Conservation (phyloP, 2,329 filamentous ascomycete species). For the Scedosporium minutisporum region DNA sequence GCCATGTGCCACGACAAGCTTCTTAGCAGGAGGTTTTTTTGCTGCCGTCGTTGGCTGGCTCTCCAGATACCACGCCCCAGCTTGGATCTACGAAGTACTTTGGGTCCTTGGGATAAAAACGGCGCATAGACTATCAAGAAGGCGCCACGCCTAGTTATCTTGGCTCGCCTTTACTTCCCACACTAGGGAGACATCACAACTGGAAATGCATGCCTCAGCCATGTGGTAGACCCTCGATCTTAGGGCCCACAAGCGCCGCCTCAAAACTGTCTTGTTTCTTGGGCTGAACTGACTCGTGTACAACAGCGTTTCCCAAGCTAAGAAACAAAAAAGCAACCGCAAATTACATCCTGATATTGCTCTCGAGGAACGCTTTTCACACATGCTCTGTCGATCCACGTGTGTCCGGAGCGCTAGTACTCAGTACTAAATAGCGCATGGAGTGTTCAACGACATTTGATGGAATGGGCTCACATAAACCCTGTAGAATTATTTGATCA, state of each 20-base stretch:
- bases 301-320: too few species aligned
- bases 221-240: neutral
- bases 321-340: too few species aligned
- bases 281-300: neutral
- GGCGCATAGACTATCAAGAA: neutral
- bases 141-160: too few species aligned
- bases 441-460: too few species aligned
- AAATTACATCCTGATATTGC: too few species aligned
- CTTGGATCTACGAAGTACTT: neutral
- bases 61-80: neutral
- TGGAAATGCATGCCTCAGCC: neutral
- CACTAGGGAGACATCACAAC: neutral
- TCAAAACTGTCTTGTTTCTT: neutral
- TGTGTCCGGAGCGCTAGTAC: too few species aligned
- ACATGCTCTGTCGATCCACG: too few species aligned
- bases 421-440: too few species aligned
- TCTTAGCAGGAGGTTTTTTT: neutral
- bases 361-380: too few species aligned
- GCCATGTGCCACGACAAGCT: neutral
- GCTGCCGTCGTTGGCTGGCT: neutral
- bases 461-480: too few species aligned
- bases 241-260: neutral
- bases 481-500: too few species aligned
- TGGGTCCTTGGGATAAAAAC: neutral
- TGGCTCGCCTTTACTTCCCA: neutral